Base-by-base conservation (phyloP, 2,329 filamentous ascomycete species). In the Sclerotinia minor region DNA sequence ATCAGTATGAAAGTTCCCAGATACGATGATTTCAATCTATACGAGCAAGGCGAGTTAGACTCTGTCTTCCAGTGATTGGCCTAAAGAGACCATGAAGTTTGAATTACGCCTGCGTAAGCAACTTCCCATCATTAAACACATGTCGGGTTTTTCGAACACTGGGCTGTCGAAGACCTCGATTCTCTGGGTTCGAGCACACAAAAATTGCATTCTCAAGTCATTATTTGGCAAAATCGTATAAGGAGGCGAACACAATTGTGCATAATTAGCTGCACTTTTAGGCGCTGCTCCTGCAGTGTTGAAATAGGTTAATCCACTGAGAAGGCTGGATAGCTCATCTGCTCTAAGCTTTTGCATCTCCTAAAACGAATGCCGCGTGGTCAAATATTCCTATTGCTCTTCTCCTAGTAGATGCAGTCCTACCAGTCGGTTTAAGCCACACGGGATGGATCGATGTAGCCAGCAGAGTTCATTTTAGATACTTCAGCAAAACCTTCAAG, bases 291-390 rank as follows among this genome's bases (percentile, higher is more conserved):
- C 66, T 50, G 73, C 71, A 52, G 81, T 91, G 1, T 85, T 83
- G 58, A 89, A 84, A 76, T 90, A 87, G 87, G 88, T 90, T 69
- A 90, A 90, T 75, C 84, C 82, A 15, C 90, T 87, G 0, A 79
- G 87, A 67, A 88, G 88, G 63, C 79, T 90, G 0, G 88, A 91
- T 73, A 87, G 87, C 0, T 87, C 83, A 72, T 89, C 85, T 6
- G 88, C 87, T 92, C 71, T 82, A 92, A 41, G 88, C 63, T 83
- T 73, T 80, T 83, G 41, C 86, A 85, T 71, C 83, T 85, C 1
- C 77, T 90, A 24, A 81, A 88, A 11, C 83, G 85, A 5, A 81
- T 89, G 82, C 89, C 88, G n/a, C 32, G 21, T 29, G 32, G 32
- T 24, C n/a, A 29, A 32, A 47, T 32, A 4, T 60, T 29, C 41